Conservation (phyloP, 495 filamentous ascomycete species). For the Neurospora pannonica region DNA sequence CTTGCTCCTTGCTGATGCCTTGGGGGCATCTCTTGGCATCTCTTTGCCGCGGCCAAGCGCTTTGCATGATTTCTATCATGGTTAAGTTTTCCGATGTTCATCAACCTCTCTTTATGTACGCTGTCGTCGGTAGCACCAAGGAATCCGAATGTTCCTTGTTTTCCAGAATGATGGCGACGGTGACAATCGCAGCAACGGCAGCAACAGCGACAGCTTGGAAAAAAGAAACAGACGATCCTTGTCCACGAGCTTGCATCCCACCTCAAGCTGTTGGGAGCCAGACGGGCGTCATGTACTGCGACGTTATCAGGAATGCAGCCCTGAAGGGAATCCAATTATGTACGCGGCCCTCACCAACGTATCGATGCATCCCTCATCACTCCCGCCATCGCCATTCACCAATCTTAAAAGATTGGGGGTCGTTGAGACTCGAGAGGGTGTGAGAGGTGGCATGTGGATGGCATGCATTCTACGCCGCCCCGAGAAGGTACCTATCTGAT, state of each 20-base stretch:
- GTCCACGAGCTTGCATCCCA: background rate
- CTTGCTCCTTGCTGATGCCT: background rate
- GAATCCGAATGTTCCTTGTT: background rate
- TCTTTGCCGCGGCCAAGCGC: background rate
- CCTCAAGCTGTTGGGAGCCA: background rate
- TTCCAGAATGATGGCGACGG: background rate
- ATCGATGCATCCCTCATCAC: background rate
- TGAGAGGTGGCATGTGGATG: background rate
- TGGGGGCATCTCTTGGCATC: background rate
- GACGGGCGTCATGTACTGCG: background rate
- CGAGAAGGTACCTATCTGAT: background rate
- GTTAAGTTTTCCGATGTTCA: background rate
- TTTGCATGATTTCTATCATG: background rate
- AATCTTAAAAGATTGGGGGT: background rate
- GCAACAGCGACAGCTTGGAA: background rate
- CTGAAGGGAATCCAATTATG: background rate
- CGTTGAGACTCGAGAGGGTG: background rate
- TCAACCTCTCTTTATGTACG: background rate
- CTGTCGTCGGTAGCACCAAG: background rate
- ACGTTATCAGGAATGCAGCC: background rate
- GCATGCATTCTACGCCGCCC: background rate
- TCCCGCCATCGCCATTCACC: background rate
- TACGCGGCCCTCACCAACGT: background rate
- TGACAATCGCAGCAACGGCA: background rate
- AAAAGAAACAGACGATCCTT: background rate